Conservation (phyloP, 148 eudicot species). For the Dysphania ambrosioides region DNA sequence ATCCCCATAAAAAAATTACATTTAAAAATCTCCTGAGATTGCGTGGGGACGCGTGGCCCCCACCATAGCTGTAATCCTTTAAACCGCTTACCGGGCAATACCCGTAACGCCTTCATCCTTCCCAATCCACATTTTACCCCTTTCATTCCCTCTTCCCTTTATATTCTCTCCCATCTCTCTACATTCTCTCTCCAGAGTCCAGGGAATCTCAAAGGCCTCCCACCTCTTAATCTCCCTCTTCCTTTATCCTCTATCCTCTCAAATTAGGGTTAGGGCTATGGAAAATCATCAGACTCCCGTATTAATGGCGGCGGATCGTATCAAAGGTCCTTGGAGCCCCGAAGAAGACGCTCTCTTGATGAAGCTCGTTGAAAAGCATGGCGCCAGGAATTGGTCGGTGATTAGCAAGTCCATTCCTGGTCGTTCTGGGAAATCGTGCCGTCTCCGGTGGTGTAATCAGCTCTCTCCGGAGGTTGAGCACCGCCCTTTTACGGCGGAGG, state of each 20-base stretch:
- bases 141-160: constrained; percentile 10
- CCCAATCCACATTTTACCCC: neutral
- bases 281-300: constrained; percentile 2
- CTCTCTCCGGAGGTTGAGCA: constrained; percentile 66
- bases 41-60: constrained; percentile 27
- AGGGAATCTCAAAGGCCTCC: neutral
- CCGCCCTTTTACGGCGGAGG: constrained; percentile 51
- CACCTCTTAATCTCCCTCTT: neutral
- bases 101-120: constrained; percentile 8
- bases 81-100: constrained; percentile 26
- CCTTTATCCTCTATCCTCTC: neutral
- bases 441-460: constrained; percentile 77
- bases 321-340: constrained; percentile 70
- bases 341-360: constrained; percentile 50
- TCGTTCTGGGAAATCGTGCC: constrained; percentile 62
- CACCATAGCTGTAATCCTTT: constrained; percentile 31
- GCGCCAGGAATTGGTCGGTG: constrained; percentile 59
- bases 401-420: constrained; percentile 53
- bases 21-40: no score
- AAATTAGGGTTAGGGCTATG: constrained; percentile 31
- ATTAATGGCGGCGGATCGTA: constrained; percentile 35
- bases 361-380: constrained; percentile 42
- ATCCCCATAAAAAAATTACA: no score
- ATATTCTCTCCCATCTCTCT: constrained; percentile 15
- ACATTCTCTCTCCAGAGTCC: neutral